Conservation (phyloP, 306 rosid genomes). For the Myrica gale region DNA sequence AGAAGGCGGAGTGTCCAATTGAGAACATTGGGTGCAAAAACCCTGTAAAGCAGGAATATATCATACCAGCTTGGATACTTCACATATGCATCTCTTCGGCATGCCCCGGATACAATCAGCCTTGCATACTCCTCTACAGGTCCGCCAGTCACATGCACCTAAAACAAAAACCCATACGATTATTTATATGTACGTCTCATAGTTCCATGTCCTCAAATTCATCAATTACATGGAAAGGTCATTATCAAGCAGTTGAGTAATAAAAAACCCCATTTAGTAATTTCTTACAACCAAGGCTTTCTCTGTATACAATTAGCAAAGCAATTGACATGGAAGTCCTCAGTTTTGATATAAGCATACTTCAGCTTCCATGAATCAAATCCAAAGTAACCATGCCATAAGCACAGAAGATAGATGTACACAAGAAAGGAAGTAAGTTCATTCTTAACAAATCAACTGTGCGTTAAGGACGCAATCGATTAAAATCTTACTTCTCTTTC, state of each 20-base stretch:
- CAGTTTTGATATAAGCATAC: no score
- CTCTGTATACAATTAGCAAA: no score
- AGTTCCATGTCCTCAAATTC: no score
- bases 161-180: constrained; percentile 3
- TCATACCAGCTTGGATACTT: constrained; percentile 86
- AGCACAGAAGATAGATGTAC: no score
- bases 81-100: constrained; percentile 66
- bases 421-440: no score
- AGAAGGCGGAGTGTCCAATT: constrained; percentile 63
- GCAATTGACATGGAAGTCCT: no score
- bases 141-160: constrained; percentile 61
- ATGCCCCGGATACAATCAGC: constrained; percentile 74
- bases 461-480: not conserved
- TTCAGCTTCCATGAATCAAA: no score
- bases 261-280: no score
- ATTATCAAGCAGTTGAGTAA: not conserved
- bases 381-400: no score
- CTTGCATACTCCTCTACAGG: constrained; percentile 68
- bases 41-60: constrained; percentile 60
- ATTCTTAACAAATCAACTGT: no score
- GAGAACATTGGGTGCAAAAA: constrained; percentile 68
- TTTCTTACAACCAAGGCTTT: no score
- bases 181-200: not conserved
- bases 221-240: not conserved
- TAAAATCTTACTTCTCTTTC: constrained; percentile 65